phyloP scores from a whole-genome alignment of 2,329 filamentous ascomycete genomes.

The Aspergillus versicolor region DNA sequence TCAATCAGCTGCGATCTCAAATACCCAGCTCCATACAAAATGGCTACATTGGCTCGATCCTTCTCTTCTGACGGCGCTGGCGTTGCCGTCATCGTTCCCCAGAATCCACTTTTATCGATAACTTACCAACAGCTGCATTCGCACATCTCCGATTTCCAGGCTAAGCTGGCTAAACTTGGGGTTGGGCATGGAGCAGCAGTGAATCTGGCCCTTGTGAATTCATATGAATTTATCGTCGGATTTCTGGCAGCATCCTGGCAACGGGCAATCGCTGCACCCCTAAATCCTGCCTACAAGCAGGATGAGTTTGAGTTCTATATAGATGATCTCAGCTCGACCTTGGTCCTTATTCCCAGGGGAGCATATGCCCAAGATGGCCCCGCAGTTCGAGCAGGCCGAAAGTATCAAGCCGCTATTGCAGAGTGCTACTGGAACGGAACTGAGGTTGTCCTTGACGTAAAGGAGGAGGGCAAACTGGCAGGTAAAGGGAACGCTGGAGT shows the following conservation, averaged over 20 bases:
- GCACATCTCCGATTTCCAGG: conserved; percentile 71
- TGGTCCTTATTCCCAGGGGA: conserved; percentile 73
- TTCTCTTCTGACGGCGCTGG: conserved; percentile 53
- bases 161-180: conserved; percentile 73
- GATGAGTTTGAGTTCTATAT: conserved; percentile 92
- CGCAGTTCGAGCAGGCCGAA: conserved; percentile 73
- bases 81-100: conserved; percentile 72
- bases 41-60: conserved; percentile 59
- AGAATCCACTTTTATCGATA: conserved; percentile 61
- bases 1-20: not conserved
- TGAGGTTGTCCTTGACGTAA: conserved; percentile 74
- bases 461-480: conserved; percentile 68
- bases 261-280: conserved; percentile 77
- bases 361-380: conserved; percentile 65
- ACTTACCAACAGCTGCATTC: conserved; percentile 67
- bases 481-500: conserved; percentile 50
- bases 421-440: conserved; percentile 77
- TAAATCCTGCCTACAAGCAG: conserved; percentile 87
- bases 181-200: conserved; percentile 69
- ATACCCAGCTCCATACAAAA: conserved; percentile 21
- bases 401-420: conserved; percentile 79
- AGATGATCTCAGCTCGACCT: conserved; percentile 75
- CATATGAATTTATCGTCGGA: conserved; percentile 82
- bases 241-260: conserved; percentile 87
- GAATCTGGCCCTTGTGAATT: conserved; percentile 80